These are phyloP conservation scores for Lumnitzera littorea DNA, from an alignment of 345 rosid species.

Conservation along the genomic window DNA sequence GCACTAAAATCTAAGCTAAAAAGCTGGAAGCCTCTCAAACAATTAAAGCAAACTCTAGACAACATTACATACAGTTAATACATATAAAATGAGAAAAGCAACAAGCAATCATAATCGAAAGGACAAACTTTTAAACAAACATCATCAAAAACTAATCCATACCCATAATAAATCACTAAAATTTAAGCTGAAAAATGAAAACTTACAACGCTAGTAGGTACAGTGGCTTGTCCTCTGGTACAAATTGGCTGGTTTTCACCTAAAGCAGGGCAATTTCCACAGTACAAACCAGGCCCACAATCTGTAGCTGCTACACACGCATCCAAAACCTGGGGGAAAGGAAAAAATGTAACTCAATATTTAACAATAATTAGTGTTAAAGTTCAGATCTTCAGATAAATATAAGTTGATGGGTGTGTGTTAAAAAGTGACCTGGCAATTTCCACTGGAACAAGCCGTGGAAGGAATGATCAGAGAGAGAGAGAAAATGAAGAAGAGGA, in stretches of 20 bases:
- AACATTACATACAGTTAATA: too few species aligned
- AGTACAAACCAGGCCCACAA: conserved; percentile 70
- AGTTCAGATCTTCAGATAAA: too few species aligned
- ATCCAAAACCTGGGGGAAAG: conserved; percentile 43
- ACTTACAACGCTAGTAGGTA: conserved; percentile 69
- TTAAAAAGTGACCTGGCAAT: conserved; percentile 47
- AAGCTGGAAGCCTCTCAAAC: too few species aligned
- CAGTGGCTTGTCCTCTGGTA: conserved; percentile 77
- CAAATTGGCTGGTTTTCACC: conserved; percentile 70
- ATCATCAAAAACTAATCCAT: background rate
- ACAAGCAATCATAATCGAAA: too few species aligned
- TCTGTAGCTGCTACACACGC: conserved; percentile 58
- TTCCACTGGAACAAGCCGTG: conserved; percentile 52
- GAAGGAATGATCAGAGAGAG: conserved; percentile 24
- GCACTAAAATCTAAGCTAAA: too few species aligned
- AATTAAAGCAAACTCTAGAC: too few species aligned
- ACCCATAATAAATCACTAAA: conserved; percentile 1
- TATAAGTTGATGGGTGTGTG: background rate
- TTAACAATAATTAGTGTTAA: too few species aligned
- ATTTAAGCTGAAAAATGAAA: conserved; percentile 2
- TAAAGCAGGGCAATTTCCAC: conserved; percentile 79
- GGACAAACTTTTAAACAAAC: background rate
- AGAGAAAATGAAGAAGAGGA: conserved; percentile 29
- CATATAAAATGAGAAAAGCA: too few species aligned
- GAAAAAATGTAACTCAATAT: too few species aligned